Evolutionary conservation across 371 early-diverging fungal species (phyloP).

Genomic region (Mortierella sp.): DNA sequence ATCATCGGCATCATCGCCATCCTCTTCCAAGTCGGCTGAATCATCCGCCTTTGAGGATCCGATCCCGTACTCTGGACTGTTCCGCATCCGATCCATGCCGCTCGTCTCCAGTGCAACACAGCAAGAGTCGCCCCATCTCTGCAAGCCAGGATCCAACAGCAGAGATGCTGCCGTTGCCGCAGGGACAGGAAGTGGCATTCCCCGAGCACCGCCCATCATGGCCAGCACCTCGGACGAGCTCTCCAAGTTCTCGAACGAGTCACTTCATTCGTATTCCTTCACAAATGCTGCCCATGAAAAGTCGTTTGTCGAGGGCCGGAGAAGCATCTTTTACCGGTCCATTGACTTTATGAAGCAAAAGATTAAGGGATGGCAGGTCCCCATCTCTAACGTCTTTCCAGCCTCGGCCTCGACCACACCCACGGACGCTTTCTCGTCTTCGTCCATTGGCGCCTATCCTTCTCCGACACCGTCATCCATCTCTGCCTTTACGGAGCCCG

Average conservation of each 20-base stretch:
- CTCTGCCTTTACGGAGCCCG: slow-evolving; percentile 23
- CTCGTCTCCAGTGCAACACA: slow-evolving; percentile 27
- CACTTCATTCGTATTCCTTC: slow-evolving; percentile 67
- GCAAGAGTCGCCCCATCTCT: slow-evolving; percentile 11
- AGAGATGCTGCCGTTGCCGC: slow-evolving; percentile 1
- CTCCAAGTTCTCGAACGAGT: slow-evolving; percentile 61
- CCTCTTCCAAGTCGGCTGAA: slow-evolving; percentile 14
- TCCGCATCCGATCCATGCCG: slow-evolving; percentile 53
- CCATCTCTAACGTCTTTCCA: slow-evolving; percentile 52
- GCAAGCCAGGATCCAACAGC: slow-evolving; percentile 12
- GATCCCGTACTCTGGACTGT: slow-evolving; percentile 49
- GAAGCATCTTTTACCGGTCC: slow-evolving; percentile 59
- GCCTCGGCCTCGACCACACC: slow-evolving; percentile 45
- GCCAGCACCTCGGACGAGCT: slow-evolving; percentile 50
- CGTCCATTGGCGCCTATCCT: slow-evolving; percentile 55
- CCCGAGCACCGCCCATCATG: slow-evolving; percentile 6
- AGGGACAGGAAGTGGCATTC: too few species aligned
- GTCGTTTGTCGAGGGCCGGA: slow-evolving; percentile 54
- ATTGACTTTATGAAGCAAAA: slow-evolving; percentile 69
- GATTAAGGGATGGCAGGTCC: slow-evolving; percentile 58
- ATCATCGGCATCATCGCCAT: not conserved
- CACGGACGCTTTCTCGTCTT: slow-evolving; percentile 55
- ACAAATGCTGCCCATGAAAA: slow-evolving; percentile 55
- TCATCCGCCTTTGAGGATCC: slow-evolving; percentile 43
- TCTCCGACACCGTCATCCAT: slow-evolving; percentile 31